Percentiles rank a stretch among this genome's conserved stretches.
Conservation (phyloP, 352 stramenopile species). For the Globisporangium mamillatum region DNA sequence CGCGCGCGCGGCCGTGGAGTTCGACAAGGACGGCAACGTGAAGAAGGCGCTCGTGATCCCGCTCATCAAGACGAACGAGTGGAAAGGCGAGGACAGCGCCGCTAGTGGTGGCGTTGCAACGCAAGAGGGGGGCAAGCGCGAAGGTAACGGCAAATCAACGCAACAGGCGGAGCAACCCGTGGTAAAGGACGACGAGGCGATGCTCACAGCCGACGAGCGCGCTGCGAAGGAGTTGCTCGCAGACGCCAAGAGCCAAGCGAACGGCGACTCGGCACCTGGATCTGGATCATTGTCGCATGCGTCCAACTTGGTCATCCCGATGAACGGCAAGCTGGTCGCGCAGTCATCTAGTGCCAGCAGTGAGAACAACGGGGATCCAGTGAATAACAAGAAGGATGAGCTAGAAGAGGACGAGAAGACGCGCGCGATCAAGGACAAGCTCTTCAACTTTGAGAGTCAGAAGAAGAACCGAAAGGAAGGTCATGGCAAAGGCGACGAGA, state of each 20-base stretch:
- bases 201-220: slow-evolving; percentile 32
- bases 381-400: background rate
- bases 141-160: slow-evolving; percentile 1
- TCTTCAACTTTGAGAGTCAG: slow-evolving; percentile 38
- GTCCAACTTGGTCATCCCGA: slow-evolving; percentile 55
- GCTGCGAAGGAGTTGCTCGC: slow-evolving; percentile 41
- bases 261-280: background rate
- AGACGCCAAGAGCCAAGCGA: slow-evolving; percentile 24
- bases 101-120: background rate
- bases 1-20: slow-evolving; percentile 26
- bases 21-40: slow-evolving; percentile 22
- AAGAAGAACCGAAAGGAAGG: slow-evolving; percentile 19
- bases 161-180: background rate
- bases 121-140: background rate
- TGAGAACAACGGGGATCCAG: background rate
- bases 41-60: slow-evolving; percentile 62
- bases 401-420: slow-evolving; percentile 10
- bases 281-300: background rate
- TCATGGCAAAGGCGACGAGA: slow-evolving; percentile 10
- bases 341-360: background rate
- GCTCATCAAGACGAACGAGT: slow-evolving; percentile 61
- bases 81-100: slow-evolving; percentile 17
- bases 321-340: slow-evolving; percentile 13
- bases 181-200: background rate
- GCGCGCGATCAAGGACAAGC: slow-evolving; percentile 26